These are phyloP conservation scores for Cronartium ribicola DNA, from an alignment of 1,284 basidiomycete genomes.

Conservation along the genomic window DNA sequence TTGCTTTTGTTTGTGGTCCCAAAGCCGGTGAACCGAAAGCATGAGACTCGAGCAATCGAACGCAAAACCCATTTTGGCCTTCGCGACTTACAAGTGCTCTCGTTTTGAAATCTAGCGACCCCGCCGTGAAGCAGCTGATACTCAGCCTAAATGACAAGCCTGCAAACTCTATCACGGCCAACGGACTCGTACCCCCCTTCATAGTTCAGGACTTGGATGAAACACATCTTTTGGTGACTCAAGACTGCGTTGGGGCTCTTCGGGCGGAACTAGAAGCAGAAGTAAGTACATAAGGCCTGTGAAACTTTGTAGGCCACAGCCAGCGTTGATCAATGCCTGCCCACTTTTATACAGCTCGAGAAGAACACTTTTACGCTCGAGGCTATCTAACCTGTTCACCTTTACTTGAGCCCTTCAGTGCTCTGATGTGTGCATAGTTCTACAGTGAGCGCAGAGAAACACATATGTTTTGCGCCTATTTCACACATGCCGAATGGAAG, in stretches of 20 bases:
- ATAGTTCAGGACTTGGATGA: constrained; percentile 51
- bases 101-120: constrained; percentile 46
- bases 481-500: no score
- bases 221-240: constrained; percentile 49
- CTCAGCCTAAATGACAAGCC: constrained; percentile 48
- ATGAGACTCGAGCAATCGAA: neutral
- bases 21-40: no score
- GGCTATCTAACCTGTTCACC: constrained; percentile 6
- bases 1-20: neutral
- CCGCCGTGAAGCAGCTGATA: constrained; percentile 51
- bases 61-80: neutral
- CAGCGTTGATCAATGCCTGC: neutral
- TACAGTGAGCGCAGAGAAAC: no score
- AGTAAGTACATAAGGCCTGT: constrained; percentile 43
- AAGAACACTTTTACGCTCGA: constrained; percentile 40
- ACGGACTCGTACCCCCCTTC: constrained; percentile 44
- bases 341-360: constrained; percentile 19
- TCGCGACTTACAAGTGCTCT: neutral
- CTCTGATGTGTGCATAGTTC: no score
- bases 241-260: constrained; percentile 47
- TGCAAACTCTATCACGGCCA: constrained; percentile 36
- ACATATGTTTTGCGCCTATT: no score
- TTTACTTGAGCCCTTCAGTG: no score
- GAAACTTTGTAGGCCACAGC: neutral
- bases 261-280: constrained; percentile 48